Evolutionary conservation across 495 filamentous ascomycete species (phyloP), one percentile per base, ranked within the genome.

Genomic region (Diplogelasinospora grovesii): DNA sequence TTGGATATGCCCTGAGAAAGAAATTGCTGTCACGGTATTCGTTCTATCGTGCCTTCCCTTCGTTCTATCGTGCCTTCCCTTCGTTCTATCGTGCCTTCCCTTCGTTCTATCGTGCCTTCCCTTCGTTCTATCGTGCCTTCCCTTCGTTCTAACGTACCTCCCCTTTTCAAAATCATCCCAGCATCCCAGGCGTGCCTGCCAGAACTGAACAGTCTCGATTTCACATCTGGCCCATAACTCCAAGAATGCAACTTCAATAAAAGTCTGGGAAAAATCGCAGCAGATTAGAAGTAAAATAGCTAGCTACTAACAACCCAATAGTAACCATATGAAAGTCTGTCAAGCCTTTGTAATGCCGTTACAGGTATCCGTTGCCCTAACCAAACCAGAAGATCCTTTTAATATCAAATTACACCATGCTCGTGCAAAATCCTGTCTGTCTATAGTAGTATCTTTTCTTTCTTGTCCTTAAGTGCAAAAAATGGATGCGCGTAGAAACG

Each of bases 331-430:
- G 39, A 47, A 41, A 45, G 49, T 57, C 41, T 56, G 46, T n/a
- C n/a, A n/a, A n/a, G n/a, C n/a, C 42, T 28, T 50, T 52, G 39
- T 48, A 48, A 41, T 51, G 41, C 48, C 49, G 33, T 41, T 46
- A 45, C 48, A 48, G 32, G 25, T 46, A 36, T 35, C 41, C 37
- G 31, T 8, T 39, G 31, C 47, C 52, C 36, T 46, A 52, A 42
- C 52, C 48, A 46, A 49, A 40, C n/a, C 38, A 45, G 20, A 44
- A 34, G 22, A 43, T 51, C 36, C 45, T 60, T 63, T 58, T 51
- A 54, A 42, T 58, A 52, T 61, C 61, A 57, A 61, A 59, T 64
- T 64, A 64, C 59, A 60, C 53, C 53, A 53, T 60, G 52, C 57
- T 59, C 51, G 60, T 59, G 57, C 51, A 49, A 53, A 57, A 11